Evolutionary conservation across 148 eudicot genomes (phyloP).

Genomic region (Camellia sinensis): DNA sequence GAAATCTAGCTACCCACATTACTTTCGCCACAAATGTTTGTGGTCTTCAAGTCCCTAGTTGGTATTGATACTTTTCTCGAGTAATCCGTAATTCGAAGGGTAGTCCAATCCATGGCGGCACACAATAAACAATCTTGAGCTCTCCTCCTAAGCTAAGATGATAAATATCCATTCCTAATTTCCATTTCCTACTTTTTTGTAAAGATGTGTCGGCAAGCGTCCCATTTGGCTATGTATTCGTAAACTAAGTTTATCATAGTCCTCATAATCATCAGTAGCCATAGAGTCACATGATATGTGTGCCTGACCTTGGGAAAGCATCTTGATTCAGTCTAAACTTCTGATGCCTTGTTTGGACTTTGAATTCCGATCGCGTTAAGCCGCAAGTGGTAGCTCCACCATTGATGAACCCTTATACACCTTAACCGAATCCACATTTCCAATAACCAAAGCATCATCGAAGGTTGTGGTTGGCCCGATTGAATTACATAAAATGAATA

Average conservation of each 20-base stretch:
- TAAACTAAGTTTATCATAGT: conserved; percentile 45
- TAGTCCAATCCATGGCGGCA: conserved; percentile 22
- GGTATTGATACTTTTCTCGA: conserved; percentile 11
- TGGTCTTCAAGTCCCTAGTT: conserved; percentile 28
- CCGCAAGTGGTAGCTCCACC: no score
- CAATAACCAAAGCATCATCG: no score
- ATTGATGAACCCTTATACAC: no score
- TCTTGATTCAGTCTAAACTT: no score
- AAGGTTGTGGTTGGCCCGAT: no score
- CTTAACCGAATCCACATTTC: no score
- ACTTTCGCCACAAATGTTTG: no score
- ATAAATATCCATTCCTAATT: background rate
- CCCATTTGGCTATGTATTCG: conserved; percentile 33
- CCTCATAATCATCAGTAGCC: conserved; percentile 16
- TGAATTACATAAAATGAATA: no score
- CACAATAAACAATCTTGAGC: conserved; percentile 15
- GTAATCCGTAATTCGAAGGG: no score
- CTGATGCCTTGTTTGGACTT: no score
- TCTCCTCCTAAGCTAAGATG: conserved; percentile 11
- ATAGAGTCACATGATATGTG: conserved; percentile 19
- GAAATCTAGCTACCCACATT: no score
- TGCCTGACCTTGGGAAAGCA: conserved; percentile 3
- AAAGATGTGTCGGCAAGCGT: conserved; percentile 34
- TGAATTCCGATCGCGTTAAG: no score
- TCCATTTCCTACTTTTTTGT: background rate